Evolutionary conservation across 768 basidiomycete genomes (phyloP), one percentile per base, ranked within the genome.

Genomic region (Suillus brevipes): DNA sequence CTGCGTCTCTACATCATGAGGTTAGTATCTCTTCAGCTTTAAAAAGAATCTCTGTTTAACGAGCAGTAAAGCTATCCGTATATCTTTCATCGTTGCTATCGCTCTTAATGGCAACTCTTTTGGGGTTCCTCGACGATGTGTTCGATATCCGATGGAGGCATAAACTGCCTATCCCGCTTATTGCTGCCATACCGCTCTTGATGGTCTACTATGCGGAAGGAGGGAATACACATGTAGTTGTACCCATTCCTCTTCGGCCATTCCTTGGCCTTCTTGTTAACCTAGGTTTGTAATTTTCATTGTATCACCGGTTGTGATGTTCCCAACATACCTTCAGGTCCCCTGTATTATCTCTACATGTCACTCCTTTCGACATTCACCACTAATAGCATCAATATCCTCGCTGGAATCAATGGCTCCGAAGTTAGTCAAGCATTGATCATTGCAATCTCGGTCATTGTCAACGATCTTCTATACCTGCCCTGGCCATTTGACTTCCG

Each of bases 111-210:
- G 96, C 97, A 0, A 96, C 95, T 0, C 83, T 99, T 66, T 87
- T 99, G 9, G 97, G 97, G 38, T 97, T 99, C 74, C 82, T 98
- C 53, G 97, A 99, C 72, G 97, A 99, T 76, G 85, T 99, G 5
- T 99, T 99, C 70, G 97, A 99, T 75, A 98, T 99, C 69, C 89
- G 97, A 20, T 99, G 97, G 97, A 80, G 97, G 64, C 95, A 99
- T 78, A 99, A 99, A 76, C 79, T 99, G 14, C 97, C 97, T 0
- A 96, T 99, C 62, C 97, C 97, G 0, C 86, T 99, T 73, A 92
- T 99, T 66, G 97, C 95, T 0, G 92, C 93, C 25, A 92, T 99
- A 18, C 97, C 97, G 3, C 84, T 99, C 23, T 82, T 99, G 31
- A 90, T 99, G 80, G 97, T 98, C 10, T 99, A 99, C 78, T 97